phyloP scores from a whole-genome alignment of 2,329 filamentous ascomycete species.

The Beauveria brongniartii region DNA sequence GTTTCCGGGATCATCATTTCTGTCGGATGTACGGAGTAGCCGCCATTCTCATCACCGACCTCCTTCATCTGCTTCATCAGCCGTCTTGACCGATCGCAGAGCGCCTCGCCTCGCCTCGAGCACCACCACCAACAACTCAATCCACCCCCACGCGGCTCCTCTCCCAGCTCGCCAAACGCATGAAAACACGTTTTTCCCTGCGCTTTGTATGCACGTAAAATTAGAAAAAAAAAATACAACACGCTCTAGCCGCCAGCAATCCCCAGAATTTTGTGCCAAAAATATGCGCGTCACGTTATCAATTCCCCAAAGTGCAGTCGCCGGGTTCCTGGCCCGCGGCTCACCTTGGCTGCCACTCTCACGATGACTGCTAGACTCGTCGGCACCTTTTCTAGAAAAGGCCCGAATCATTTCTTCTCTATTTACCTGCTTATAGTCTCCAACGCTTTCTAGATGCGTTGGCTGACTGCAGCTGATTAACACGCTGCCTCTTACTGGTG shows the following conservation, averaged over 20 bases:
- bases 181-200: neutral
- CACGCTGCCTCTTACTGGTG: neutral
- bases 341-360: neutral
- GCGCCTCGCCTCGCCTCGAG: neutral
- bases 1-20: neutral
- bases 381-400: neutral
- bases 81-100: neutral
- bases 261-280: slow-evolving; percentile 5
- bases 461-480: neutral
- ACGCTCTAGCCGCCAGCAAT: neutral
- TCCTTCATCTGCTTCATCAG: neutral
- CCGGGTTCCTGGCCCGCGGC: neutral
- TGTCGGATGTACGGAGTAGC: too few relatives aligned
- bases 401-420: neutral
- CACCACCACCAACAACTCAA: neutral
- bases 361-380: neutral
- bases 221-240: neutral
- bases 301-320: neutral
- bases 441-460: neutral
- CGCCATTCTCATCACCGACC: neutral
- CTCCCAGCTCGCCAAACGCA: neutral
- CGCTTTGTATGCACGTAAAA: neutral
- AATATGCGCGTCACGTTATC: slow-evolving; percentile 1
- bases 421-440: neutral
- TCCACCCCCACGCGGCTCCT: neutral